A percentile compares a stretch with the other conserved stretches of the same genome.
phyloP scores from a whole-genome alignment of 345 rosid genomes.

The Mercurialis annua region DNA sequence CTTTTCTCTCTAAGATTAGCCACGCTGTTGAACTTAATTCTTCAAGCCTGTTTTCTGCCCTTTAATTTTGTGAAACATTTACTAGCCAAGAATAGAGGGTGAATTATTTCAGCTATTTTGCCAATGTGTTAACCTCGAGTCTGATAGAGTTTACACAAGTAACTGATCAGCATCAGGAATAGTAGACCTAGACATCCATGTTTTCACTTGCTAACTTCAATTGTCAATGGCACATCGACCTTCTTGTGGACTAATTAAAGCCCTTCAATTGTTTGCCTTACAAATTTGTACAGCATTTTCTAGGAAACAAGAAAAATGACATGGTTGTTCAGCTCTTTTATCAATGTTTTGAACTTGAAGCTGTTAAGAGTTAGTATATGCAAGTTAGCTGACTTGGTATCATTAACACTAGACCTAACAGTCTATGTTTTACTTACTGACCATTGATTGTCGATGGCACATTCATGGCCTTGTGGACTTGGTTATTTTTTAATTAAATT shows the following conservation, averaged over 20 bases:
- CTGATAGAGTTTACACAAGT: background rate
- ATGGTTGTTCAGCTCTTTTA: slow-evolving; percentile 1
- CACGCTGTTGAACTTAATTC: background rate
- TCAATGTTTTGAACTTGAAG: background rate
- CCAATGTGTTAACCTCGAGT: background rate
- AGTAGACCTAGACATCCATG: background rate
- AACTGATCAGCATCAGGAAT: too few relatives aligned
- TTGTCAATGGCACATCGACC: background rate
- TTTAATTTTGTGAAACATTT: background rate
- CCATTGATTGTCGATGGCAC: background rate
- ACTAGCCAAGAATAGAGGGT: background rate
- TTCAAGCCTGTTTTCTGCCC: background rate
- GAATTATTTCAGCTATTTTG: slow-evolving; percentile 4
- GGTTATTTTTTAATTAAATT: background rate
- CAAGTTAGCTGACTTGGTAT: background rate
- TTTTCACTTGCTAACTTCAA: background rate
- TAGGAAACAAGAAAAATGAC: too few relatives aligned
- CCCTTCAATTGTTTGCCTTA: too few relatives aligned
- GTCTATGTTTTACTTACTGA: background rate
- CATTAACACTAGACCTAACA: background rate
- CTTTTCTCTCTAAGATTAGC: background rate
- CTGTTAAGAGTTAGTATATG: too few relatives aligned
- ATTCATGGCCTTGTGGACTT: background rate
- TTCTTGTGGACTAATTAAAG: background rate
- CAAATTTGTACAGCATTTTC: too few relatives aligned